Evolutionary conservation across 2,329 filamentous ascomycete species (phyloP), one percentile per base, ranked within the genome.

Genomic region (Purpureocillium lavendulum): DNA sequence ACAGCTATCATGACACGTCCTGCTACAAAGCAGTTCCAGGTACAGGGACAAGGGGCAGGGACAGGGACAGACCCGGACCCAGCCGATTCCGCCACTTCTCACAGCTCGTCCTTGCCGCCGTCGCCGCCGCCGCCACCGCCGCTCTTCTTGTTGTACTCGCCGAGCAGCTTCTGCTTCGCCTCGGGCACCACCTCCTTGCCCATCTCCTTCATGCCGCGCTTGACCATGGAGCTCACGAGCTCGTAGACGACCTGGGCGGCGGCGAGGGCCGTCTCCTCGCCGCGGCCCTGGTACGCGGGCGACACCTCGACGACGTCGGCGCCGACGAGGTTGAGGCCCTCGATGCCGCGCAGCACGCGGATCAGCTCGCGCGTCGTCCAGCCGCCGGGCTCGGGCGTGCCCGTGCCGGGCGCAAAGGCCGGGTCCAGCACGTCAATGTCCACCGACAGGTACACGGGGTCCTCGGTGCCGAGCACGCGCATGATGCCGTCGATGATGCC

Each of bases 311-410:
- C 89, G 36, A 95, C 77, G 62, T 95, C 89, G 1, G 87, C 89
- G 2, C 87, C 89, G 4, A 95, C 85, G 4, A 95, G 65, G 55
- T 95, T 94, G 57, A 95, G 59, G 0, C 70, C 75, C 65, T 95
- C 88, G 32, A 95, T 75, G 1, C 86, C 87, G 26, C 87, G 70
- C 56, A 95, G 62, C 42, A 95, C 87, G 11, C 84, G 71, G 47
- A 94, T 90, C 50, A 95, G 69, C 67, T 95, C 89, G 38, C 88
- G 71, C 15, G 84, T 94, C 6, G 86, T 92, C 88, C 88, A 95
- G 30, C 88, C 88, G 41, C 89, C 88, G 0, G 87, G 84, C 66
- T 94, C 88, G 0, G 88, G 88, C 0, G 88, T 95, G 1, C 88
- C 89, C 0, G 87, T 94, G 2, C 83, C 86, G 0, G 87, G 86